phyloP scores from a whole-genome alignment of 108 stramenopile genomes.

The Bacterosira constricta region DNA sequence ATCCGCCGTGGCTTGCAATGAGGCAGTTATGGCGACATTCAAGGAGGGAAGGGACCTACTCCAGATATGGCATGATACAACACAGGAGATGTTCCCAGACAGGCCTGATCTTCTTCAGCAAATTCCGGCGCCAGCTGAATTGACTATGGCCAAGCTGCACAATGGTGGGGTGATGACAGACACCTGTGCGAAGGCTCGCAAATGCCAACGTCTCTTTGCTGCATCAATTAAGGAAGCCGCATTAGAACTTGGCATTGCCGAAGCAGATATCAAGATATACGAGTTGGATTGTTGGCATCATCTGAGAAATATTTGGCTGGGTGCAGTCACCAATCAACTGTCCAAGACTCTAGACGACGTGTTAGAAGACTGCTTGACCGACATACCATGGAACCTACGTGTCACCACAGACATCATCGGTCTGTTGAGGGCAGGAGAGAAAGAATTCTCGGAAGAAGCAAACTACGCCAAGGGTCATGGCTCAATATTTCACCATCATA shows the following conservation, averaged over 20 bases:
- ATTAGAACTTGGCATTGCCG: neutral
- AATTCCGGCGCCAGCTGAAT: neutral
- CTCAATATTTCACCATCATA: conserved; percentile 1
- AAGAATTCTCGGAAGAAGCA: conserved; percentile 8
- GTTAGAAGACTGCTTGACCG: neutral
- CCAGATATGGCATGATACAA: neutral
- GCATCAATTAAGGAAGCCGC: neutral
- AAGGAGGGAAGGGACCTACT: conserved; percentile 1
- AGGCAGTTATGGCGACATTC: neutral
- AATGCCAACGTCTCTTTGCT: neutral
- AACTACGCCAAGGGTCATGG: conserved; percentile 27
- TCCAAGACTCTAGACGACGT: neutral
- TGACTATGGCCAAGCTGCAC: conserved; percentile 4
- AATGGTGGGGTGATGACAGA: conserved; percentile 16
- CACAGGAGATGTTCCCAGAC: conserved; percentile 2
- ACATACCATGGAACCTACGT: conserved; percentile 1
- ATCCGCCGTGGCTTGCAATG: neutral
- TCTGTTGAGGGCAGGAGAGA: conserved; percentile 6
- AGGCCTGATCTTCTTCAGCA: neutral
- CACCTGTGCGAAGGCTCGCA: conserved; percentile 1
- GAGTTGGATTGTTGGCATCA: conserved; percentile 27
- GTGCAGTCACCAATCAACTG: neutral
- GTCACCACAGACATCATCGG: neutral
- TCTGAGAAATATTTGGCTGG: conserved; percentile 24
- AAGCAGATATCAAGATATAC: neutral